These are phyloP conservation scores for Colletotrichum coccodes DNA, from an alignment of 2,329 filamentous ascomycete species.

Conservation along the genomic window DNA sequence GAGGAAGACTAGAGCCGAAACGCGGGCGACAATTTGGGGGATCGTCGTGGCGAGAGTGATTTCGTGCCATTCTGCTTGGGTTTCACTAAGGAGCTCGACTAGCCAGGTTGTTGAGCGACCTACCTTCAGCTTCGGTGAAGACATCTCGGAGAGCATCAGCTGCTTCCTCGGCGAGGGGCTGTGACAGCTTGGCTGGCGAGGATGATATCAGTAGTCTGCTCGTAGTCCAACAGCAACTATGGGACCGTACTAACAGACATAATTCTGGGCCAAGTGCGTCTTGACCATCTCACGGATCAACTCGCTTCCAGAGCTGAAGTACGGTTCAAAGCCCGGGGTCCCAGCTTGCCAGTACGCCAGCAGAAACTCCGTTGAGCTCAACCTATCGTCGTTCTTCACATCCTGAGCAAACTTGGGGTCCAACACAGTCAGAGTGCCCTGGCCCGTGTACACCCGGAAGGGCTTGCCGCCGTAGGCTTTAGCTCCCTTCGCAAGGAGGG, in stretches of 20 bases:
- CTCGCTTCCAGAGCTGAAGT: conserved; percentile 20
- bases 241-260: conserved; percentile 13
- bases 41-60: background rate
- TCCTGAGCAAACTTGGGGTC: conserved; percentile 2
- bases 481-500: conserved; percentile 5
- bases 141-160: conserved; percentile 5
- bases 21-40: conserved; percentile 51
- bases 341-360: conserved; percentile 26
- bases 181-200: conserved; percentile 1
- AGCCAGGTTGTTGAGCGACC: background rate
- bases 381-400: conserved; percentile 8
- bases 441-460: conserved; percentile 16
- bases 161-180: conserved; percentile 7
- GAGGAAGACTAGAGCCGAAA: conserved; percentile 61
- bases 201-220: background rate
- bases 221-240: no score
- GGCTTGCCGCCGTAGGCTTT: conserved; percentile 15
- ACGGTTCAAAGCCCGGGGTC: conserved; percentile 10
- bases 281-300: conserved; percentile 18
- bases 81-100: background rate
- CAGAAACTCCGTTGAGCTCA: conserved; percentile 21
- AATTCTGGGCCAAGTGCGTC: conserved; percentile 3
- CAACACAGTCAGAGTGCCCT: conserved; percentile 10
- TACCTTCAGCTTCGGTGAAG: conserved; percentile 9
- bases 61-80: conserved; percentile 36